Evolutionary conservation across 208 protist genomes (phyloP).

Genomic region (Phytomonas francai): DNA sequence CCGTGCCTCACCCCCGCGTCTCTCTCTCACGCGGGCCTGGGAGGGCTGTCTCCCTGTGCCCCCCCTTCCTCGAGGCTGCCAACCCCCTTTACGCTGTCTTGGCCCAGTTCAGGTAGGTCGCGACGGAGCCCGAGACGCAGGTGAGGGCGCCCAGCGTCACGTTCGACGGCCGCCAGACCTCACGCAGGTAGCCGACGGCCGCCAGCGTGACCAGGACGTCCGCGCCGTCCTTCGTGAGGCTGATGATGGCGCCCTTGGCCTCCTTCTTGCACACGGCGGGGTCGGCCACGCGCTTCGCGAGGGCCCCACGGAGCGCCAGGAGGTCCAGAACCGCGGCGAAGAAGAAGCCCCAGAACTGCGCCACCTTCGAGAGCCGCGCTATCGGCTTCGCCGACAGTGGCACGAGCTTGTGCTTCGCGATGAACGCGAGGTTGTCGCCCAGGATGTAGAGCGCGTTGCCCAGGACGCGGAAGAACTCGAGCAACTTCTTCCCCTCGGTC

Average conservation of each 20-base stretch:
- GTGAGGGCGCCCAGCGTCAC: constrained; percentile 67
- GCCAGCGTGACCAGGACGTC: constrained; percentile 83
- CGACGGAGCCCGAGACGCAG: constrained; percentile 75
- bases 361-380: constrained; percentile 61
- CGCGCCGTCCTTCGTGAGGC: constrained; percentile 67
- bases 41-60: too few species aligned
- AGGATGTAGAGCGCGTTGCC: constrained; percentile 87
- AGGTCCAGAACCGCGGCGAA: constrained; percentile 81
- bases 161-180: constrained; percentile 58
- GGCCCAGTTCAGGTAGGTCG: constrained; percentile 87
- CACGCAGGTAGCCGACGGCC: constrained; percentile 69
- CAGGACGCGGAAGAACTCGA: constrained; percentile 78
- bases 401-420: constrained; percentile 74
- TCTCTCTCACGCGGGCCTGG: too few species aligned
- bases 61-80: neutral
- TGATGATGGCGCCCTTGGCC: constrained; percentile 65
- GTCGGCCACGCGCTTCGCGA: constrained; percentile 49
- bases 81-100: constrained; percentile 63
- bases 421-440: constrained; percentile 83
- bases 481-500: constrained; percentile 53
- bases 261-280: constrained; percentile 56
- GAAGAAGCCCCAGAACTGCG: constrained; percentile 91
- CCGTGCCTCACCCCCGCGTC: too few species aligned
- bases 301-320: constrained; percentile 48
- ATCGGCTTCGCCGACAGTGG: constrained; percentile 35